Evolutionary conservation across 2,329 filamentous ascomycete species (phyloP), one percentile per base, ranked within the genome.

Genomic region (Curvularia sp.): DNA sequence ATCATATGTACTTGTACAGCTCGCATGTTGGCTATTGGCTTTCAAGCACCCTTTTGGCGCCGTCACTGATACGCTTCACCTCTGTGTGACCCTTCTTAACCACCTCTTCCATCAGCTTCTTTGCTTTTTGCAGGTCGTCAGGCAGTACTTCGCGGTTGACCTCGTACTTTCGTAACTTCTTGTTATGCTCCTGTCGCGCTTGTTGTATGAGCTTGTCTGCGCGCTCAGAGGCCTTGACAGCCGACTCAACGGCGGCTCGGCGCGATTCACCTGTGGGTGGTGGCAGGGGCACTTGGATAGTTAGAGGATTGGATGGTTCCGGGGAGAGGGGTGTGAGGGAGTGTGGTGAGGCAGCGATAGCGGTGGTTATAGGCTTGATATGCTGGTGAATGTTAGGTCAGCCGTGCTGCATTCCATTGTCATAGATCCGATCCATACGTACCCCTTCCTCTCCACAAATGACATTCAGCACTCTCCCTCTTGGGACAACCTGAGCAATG

Each of bases 401-500:
- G 59, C 49, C 51, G 28, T 44, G 33, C 10, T 28, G 31, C 20
- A 18, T 39, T 9, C 7, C 9, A 15, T 12, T 35, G 28, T 22
- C 7, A 7, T 39, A 7, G 48, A 12, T 12, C 3, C 18, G 1
- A 22, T 7, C 38, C 18, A 6, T 63, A 79, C 82, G 67, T 72
- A 89, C 87, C 58, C 86, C 84, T 67, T 86, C 83, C 68, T 91
- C 89, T 13, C 86, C 85, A 39, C 85, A 86, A 22, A 89, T 73
- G n/a, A 91, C 79, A 58, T 85, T 84, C 30, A 90, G 74, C 65
- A 81, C 82, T 55, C 88, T 77, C 10, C 88, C 87, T 67, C 88
- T 87, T 0, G 87, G 86, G 39, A 90, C 80, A 15, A 91, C 86
- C 70, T 89, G 88, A 2, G 88, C 88, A 56, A 91, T 69, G 69